These are phyloP conservation scores for Sphagnum fallax DNA, from an alignment of 228 moss, liverwort and hornwort genomes.

Conservation along the genomic window DNA sequence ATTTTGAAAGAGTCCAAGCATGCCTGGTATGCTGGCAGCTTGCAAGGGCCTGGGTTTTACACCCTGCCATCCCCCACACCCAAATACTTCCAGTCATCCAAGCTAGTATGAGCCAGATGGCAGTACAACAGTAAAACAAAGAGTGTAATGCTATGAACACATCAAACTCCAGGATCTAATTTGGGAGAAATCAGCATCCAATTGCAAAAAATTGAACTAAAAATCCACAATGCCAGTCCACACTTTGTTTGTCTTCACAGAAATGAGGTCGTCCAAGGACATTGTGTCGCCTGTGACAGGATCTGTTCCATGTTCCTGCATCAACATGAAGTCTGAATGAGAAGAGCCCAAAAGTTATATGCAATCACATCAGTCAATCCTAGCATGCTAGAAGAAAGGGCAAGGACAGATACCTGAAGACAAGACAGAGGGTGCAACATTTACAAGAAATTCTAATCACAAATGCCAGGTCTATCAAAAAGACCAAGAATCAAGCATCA, in stretches of 20 bases:
- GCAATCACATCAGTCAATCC: no score
- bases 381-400: no score
- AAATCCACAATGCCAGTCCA: not conserved
- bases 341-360: no score
- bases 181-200: not conserved
- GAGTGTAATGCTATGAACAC: not conserved
- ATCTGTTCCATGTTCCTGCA: constrained; percentile 87
- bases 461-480: not conserved
- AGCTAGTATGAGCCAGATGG: not conserved
- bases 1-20: constrained; percentile 98
- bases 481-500: not conserved
- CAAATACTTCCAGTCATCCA: not conserved
- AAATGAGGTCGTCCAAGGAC: constrained; percentile 71
- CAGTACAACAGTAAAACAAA: not conserved
- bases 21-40: constrained; percentile 98
- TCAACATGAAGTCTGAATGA: no score
- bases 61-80: constrained; percentile 47
- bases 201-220: not conserved
- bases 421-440: not conserved
- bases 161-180: not conserved
- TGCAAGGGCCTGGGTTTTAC: constrained; percentile 97
- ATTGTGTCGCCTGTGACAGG: constrained; percentile 78
- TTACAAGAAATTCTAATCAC: not conserved
- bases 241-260: constrained; percentile 90
- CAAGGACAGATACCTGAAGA: no score